A percentile compares a stretch with the other conserved stretches of the same genome.
Evolutionary conservation across 495 filamentous ascomycete genomes (phyloP).

Genomic region (Trichoderma orchidacearum): DNA sequence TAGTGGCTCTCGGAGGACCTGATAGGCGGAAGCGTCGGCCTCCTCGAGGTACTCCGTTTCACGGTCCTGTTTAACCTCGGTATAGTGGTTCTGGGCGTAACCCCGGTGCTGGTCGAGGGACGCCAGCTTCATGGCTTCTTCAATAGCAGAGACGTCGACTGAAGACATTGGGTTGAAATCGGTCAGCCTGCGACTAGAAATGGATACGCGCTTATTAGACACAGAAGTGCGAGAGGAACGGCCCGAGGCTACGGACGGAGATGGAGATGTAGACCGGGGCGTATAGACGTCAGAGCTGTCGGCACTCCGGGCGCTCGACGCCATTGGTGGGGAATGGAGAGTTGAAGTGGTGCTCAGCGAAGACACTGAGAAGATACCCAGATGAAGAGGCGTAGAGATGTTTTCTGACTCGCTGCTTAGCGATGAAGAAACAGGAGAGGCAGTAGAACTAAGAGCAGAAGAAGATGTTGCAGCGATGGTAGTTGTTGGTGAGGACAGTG

Average conservation of each 20-base stretch:
- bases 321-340: background rate
- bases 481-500: background rate
- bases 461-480: background rate
- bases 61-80: slow-evolving; percentile 34
- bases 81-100: slow-evolving; percentile 36
- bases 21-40: slow-evolving; percentile 36
- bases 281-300: slow-evolving; percentile 26
- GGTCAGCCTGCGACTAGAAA: slow-evolving; percentile 33
- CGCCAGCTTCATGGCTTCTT: slow-evolving; percentile 39
- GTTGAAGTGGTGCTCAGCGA: background rate
- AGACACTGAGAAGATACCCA: background rate
- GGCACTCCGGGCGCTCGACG: background rate
- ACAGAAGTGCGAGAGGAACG: slow-evolving; percentile 38
- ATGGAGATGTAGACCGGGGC: slow-evolving; percentile 38
- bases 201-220: slow-evolving; percentile 37
- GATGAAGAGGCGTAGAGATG: background rate
- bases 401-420: background rate
- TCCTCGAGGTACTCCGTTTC: slow-evolving; percentile 34
- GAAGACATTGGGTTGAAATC: slow-evolving; percentile 40
- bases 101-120: slow-evolving; percentile 37
- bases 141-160: slow-evolving; percentile 36
- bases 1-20: slow-evolving; percentile 39
- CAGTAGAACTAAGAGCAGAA: background rate
- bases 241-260: slow-evolving; percentile 26
- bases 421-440: background rate